Evolutionary conservation across 2,329 filamentous ascomycete species (phyloP), one percentile per base, ranked within the genome.

Genomic region (Aspergillus sp.): DNA sequence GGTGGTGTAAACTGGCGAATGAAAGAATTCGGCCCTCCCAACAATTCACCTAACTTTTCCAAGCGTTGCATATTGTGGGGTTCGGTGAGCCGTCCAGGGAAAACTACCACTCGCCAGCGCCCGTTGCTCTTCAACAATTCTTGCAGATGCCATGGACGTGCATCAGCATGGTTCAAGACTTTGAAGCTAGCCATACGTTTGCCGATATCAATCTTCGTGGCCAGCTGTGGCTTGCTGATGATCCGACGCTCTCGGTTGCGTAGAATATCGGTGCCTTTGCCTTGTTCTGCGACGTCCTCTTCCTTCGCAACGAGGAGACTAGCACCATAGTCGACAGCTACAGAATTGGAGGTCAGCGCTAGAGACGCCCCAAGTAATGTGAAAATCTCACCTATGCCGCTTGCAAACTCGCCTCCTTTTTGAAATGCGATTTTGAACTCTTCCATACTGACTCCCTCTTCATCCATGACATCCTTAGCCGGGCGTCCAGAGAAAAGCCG

Each of bases 361-460:
- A 5, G 45, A 49, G 26, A 43, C 4, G 44, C 30, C n/a, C 33
- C 4, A 3, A 3, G n/a, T 3, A 10, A 8, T 38, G n/a, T 26
- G 19, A 19, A 19, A 19, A 19, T 46, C 62, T 52, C 53, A 50
- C 66, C 73, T 4, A 75, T 64, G 0, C 80, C 80, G 10, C 73
- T 76, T 3, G 79, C 74, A 57, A 85, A 85, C 56, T 78, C 51
- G 52, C 79, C 79, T 1, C 78, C 77, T 52, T 80, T 79, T 29
- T 75, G 57, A 53, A 85, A 83, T 0, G 75, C 76, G 0, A 76
- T 63, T 53, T 82, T 80, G 68, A 85, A 85, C 32, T 77, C 77
- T 0, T 75, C 72, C 76, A 83, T 80, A 52, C 69, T 78, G 46
- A 84, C 76, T 0, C 81, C 80, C 42, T 76, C 75, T 48, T 76